Evolutionary conservation across 306 rosid genomes (phyloP).

Genomic region (Astragalus membranaceus): DNA sequence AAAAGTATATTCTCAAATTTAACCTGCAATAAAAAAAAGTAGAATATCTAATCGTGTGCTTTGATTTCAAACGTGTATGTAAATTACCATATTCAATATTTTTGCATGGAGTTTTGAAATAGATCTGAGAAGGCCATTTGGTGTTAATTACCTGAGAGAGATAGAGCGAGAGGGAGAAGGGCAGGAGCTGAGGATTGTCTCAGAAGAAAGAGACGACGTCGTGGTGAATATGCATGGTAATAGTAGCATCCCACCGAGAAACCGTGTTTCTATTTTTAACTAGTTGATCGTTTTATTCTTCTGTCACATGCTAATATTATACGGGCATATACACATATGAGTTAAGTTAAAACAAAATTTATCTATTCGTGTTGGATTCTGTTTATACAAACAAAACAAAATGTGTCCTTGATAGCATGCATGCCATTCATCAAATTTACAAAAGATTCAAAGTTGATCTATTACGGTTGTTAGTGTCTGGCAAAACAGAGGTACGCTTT

Average conservation of each 20-base stretch:
- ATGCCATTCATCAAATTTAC: background rate
- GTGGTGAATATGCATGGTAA: constrained; percentile 19
- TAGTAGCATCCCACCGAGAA: background rate
- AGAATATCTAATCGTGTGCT: background rate
- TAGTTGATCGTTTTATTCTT: background rate
- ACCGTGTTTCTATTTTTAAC: constrained; percentile 26
- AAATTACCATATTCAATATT: too few species aligned
- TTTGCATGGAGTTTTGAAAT: background rate
- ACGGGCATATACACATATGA: background rate
- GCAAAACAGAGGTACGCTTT: background rate
- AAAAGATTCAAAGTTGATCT: background rate
- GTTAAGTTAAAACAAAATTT: too few species aligned
- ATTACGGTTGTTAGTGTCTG: background rate
- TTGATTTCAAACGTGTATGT: background rate
- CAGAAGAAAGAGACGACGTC: constrained; percentile 21
- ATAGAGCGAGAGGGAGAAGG: constrained; percentile 15
- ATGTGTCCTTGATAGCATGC: background rate
- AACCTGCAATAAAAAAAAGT: background rate
- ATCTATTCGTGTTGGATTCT: background rate
- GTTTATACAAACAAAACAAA: background rate
- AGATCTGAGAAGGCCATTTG: background rate
- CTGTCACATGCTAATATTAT: constrained; percentile 23
- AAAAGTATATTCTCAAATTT: background rate
- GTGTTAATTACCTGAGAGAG: constrained; percentile 23
- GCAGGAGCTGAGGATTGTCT: constrained; percentile 30